A percentile compares a stretch with the other conserved stretches of the same genome.
Evolutionary conservation across 1,284 basidiomycete species (phyloP).

Genomic region (Xerocomus minutiporus): DNA sequence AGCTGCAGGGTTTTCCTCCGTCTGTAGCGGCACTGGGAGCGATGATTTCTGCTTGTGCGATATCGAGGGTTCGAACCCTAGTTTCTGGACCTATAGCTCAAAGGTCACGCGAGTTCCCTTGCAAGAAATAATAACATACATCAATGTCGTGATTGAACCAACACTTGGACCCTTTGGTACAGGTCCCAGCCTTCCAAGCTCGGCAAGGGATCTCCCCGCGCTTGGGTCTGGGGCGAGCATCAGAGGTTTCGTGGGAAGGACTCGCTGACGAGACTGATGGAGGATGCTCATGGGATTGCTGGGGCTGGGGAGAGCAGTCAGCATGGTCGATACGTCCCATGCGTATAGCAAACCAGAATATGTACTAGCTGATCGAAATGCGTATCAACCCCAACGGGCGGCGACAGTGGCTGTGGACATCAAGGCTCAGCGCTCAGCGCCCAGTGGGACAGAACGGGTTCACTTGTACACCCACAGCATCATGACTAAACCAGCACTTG

Average conservation of each 20-base stretch:
- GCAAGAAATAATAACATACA: conserved; percentile 15
- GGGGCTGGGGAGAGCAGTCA: background rate
- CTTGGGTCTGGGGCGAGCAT: conserved; percentile 21
- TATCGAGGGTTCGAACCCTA: background rate
- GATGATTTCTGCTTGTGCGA: conserved; percentile 1
- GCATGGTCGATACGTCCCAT: background rate
- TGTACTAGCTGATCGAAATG: background rate
- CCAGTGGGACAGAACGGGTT: background rate
- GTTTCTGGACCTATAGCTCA: conserved; percentile 4
- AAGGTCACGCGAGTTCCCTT: background rate
- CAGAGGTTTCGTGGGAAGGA: conserved; percentile 8
- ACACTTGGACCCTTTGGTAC: conserved; percentile 28
- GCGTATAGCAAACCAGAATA: background rate
- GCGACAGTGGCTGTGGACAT: background rate
- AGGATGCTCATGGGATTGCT: background rate
- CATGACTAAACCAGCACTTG: conserved; percentile 24
- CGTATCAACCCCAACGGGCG: conserved; percentile 3
- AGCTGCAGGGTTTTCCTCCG: background rate
- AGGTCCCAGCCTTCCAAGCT: conserved; percentile 31
- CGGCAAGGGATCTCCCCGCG: conserved; percentile 21
- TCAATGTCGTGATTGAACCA: conserved; percentile 24
- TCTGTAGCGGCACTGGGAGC: background rate
- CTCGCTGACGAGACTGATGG: background rate
- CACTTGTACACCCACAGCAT: conserved; percentile 9
- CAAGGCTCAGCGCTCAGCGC: background rate